Base-by-base conservation (phyloP, 2,329 filamentous ascomycete species). In the Trichoderma oligosporum region DNA sequence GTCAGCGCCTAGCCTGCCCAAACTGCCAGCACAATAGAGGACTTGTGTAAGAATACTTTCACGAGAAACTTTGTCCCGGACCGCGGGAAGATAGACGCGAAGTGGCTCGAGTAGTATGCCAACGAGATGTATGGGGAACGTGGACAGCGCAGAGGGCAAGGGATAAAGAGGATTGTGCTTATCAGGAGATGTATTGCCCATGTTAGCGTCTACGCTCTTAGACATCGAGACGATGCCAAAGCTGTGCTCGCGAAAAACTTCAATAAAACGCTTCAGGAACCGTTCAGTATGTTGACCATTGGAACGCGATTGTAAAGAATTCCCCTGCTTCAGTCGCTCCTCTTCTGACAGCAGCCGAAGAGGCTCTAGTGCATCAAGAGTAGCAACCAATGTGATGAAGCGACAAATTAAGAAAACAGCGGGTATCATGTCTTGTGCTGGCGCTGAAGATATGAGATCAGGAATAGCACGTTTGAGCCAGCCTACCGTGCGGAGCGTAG, bases 211-310 rank as follows among this genome's bases (percentile, higher is more conserved):
- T 0, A 97, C 91, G 66, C 88, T 94, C 66, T 87, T 89, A 72
- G 95, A 97, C 81, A 97, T 91, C 58, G 91, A 96, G 25, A 97
- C 85, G 60, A 97, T 96, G 41, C 87, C 89, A 71, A 99, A 99
- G 69, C 90, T 96, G 72, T 99, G 94, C 73, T 99, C 94, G 52
- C 94, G 88, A 70, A 97, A 97, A 25, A 99, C 91, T 70, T 99
- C 94, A 65, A 99, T 89, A 72, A 96, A 99, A 46, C 92, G 83
- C 72, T 97, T 99, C 41, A 99, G 76, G 66, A 91, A 99, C 51
- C 91, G 83, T 71, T 97, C 94, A 1, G 92, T 97, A 70, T 97
- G 94, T 67, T 96, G 91, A 0, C 93, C 93, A 1, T 84, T 84
- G 2, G 81, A 83, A 82, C 81, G 88, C 7, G 72, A 71, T 20